These are phyloP conservation scores for Neofusicoccum ribis DNA, from an alignment of 2,329 filamentous ascomycete species.

Conservation along the genomic window DNA sequence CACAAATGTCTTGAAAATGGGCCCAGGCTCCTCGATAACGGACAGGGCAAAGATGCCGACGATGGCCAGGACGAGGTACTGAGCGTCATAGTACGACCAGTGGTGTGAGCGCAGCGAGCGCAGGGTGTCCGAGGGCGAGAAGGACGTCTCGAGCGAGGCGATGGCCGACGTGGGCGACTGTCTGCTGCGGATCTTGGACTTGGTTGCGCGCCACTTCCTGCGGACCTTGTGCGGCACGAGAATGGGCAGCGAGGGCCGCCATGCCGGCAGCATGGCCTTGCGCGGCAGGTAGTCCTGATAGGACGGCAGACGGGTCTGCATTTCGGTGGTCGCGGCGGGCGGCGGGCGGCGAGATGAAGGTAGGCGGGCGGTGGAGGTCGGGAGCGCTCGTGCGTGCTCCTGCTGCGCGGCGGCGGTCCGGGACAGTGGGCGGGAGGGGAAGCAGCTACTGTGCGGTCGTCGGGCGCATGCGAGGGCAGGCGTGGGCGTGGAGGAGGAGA, in stretches of 20 bases:
- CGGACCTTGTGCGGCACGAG: slow-evolving; percentile 66
- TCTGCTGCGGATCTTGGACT: slow-evolving; percentile 66
- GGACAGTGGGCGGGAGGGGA: background rate
- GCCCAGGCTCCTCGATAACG: slow-evolving; percentile 76
- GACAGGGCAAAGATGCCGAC: slow-evolving; percentile 78
- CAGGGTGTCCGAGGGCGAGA: slow-evolving; percentile 76
- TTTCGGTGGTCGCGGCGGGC: background rate
- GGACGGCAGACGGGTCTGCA: slow-evolving; percentile 19
- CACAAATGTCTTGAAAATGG: slow-evolving; percentile 73
- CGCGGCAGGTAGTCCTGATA: slow-evolving; percentile 19
- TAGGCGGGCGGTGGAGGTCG: slow-evolving; percentile 8
- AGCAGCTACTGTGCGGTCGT: slow-evolving; percentile 15
- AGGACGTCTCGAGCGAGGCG: slow-evolving; percentile 75
- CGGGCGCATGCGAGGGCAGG: slow-evolving; percentile 17
- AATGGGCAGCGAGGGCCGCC: slow-evolving; percentile 18
- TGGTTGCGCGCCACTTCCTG: slow-evolving; percentile 60
- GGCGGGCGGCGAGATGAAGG: background rate
- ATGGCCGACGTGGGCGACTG: slow-evolving; percentile 71
- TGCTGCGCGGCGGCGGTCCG: slow-evolving; percentile 18
- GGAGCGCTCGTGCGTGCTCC: slow-evolving; percentile 13
- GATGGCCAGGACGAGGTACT: slow-evolving; percentile 75
- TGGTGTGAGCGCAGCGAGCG: slow-evolving; percentile 72
- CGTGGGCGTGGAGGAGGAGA: background rate
- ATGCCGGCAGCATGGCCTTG: slow-evolving; percentile 17
- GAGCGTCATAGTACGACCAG: slow-evolving; percentile 81